phyloP scores from a whole-genome alignment of 1,139 yeast genomes.

The Lodderomyces theae region DNA sequence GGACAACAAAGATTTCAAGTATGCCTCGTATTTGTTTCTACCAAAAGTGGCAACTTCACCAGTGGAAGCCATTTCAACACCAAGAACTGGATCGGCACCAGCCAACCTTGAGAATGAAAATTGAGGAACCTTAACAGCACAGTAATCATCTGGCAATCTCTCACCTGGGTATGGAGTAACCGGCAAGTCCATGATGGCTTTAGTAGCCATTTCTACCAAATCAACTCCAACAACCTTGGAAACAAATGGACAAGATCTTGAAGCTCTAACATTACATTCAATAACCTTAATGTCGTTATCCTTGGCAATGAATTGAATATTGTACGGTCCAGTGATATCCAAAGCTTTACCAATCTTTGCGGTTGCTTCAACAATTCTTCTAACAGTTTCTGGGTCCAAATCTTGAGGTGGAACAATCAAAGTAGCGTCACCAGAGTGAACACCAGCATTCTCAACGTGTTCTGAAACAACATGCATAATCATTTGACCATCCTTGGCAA shows the following conservation, averaged over 20 bases:
- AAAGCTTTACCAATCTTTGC: constrained; percentile 95
- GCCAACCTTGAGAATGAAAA: constrained; percentile 96
- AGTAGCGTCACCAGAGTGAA: constrained; percentile 99
- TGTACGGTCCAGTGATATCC: constrained; percentile 97
- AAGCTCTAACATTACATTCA: constrained; percentile 97
- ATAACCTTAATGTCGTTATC: constrained; percentile 72
- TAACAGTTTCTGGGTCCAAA: constrained; percentile 60
- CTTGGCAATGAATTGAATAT: constrained; percentile 77
- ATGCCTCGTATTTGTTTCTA: constrained; percentile 93
- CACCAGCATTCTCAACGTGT: constrained; percentile 99
- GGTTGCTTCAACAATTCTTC: constrained; percentile 72
- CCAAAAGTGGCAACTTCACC: constrained; percentile 99
- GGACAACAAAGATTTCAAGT: constrained; percentile 87
- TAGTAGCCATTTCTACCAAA: constrained; percentile 95
- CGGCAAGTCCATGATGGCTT: constrained; percentile 90
- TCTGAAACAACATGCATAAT: constrained; percentile 98
- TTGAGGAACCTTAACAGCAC: constrained; percentile 97
- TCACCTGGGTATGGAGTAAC: constrained; percentile 86
- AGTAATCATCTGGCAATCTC: constrained; percentile 86
- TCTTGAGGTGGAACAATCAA: constrained; percentile 97
- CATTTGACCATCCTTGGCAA: constrained; percentile 91
- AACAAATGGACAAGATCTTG: constrained; percentile 99
- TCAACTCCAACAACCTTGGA: constrained; percentile 97
- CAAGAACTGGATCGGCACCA: constrained; percentile 97
- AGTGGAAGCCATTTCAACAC: constrained; percentile 99